phyloP scores from a whole-genome alignment of 2,329 filamentous ascomycete genomes.

The Cytospora leucostoma region DNA sequence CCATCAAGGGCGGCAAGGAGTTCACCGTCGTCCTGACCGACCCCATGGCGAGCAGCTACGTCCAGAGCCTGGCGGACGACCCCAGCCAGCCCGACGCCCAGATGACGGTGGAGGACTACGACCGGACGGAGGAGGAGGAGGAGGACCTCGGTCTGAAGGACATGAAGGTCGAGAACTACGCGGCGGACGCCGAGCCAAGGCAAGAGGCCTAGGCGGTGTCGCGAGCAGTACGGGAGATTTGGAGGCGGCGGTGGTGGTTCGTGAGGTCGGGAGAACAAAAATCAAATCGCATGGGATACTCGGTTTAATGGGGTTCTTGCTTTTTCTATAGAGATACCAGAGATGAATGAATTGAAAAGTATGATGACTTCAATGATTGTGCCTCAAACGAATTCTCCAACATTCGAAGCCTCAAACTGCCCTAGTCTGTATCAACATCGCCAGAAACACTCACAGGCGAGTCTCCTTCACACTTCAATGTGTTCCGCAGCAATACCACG shows the following conservation, averaged over 20 bases:
- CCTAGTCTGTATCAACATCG: no score
- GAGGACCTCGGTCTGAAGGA: conserved; percentile 88
- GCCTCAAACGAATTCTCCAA: not conserved
- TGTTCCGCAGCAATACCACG: no score
- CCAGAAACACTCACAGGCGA: no score
- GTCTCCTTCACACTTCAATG: no score
- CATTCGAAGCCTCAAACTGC: no score
- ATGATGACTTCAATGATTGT: not conserved
- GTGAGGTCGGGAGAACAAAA: not conserved
- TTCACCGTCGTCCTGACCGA: conserved; percentile 86
- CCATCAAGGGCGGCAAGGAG: conserved; percentile 76
- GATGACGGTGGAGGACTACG: conserved; percentile 79
- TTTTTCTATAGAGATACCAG: conserved; percentile 25
- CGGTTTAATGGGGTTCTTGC: conserved; percentile 2
- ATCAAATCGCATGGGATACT: not conserved
- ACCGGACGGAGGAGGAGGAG: conserved; percentile 86
- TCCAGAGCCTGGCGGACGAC: conserved; percentile 83
- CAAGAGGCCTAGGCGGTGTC: conserved; percentile 33
- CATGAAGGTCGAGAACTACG: conserved; percentile 91
- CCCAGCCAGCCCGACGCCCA: conserved; percentile 71
- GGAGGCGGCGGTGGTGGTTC: not conserved
- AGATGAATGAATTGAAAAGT: conserved; percentile 3
- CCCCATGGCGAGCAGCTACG: conserved; percentile 88
- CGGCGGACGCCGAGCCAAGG: conserved; percentile 39
- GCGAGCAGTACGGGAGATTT: not conserved